Evolutionary conservation across 768 basidiomycete species (phyloP).

Genomic region (Galerina marginata): DNA sequence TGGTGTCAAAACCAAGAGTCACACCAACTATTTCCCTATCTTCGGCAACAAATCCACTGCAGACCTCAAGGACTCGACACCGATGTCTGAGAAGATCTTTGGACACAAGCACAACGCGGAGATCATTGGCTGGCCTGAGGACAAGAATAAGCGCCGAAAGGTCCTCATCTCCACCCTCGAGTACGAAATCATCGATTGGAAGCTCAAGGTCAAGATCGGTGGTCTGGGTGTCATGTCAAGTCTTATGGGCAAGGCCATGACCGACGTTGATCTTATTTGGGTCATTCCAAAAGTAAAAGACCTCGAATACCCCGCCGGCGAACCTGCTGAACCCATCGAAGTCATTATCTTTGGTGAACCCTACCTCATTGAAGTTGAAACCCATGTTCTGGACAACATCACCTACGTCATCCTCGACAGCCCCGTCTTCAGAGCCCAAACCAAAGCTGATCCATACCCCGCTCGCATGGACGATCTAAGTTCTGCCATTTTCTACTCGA

Average conservation of each 20-base stretch:
- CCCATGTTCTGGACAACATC: conserved; percentile 92
- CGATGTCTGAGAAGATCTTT: conserved; percentile 76
- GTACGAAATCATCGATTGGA: conserved; percentile 98
- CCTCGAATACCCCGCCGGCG: conserved; percentile 89
- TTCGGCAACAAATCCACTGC: conserved; percentile 76
- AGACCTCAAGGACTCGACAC: conserved; percentile 69
- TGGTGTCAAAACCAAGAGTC: conserved; percentile 76
- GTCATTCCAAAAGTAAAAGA: conserved; percentile 95
- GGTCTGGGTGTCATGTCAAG: conserved; percentile 98
- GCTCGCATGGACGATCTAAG: conserved; percentile 97
- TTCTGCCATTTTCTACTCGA: conserved; percentile 97
- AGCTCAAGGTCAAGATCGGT: conserved; percentile 97
- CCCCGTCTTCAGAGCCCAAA: conserved; percentile 96
- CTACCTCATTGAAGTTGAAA: conserved; percentile 95
- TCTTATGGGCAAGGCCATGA: conserved; percentile 98
- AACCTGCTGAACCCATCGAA: conserved; percentile 92
- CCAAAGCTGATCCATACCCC: conserved; percentile 94
- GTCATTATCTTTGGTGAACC: conserved; percentile 96
- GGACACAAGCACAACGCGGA: conserved; percentile 68
- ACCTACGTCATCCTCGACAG: conserved; percentile 94
- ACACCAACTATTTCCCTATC: conserved; percentile 88
- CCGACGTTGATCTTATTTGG: conserved; percentile 94
- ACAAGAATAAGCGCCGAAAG: conserved; percentile 87
- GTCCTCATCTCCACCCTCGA: conserved; percentile 92
- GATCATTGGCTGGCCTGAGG: conserved; percentile 96